These are phyloP conservation scores for Citrus cavaleriei DNA, from an alignment of 345 rosid genomes.

Conservation along the genomic window DNA sequence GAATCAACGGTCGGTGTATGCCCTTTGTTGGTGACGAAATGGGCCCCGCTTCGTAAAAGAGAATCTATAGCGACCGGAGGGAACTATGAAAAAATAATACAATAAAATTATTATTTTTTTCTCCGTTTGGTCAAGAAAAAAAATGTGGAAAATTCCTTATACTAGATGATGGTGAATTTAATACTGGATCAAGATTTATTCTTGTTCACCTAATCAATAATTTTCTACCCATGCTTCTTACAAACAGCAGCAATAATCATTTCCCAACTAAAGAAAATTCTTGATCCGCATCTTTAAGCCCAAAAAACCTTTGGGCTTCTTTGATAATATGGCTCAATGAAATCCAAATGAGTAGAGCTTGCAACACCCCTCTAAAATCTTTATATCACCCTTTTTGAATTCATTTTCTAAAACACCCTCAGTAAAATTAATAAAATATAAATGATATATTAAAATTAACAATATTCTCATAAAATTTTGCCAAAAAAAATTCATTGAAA, in stretches of 20 bases:
- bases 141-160: not conserved
- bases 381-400: no score
- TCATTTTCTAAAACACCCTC: fast-evolving
- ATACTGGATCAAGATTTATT: no score
- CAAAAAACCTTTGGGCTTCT: not conserved
- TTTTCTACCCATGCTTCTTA: not conserved
- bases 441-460: no score
- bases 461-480: no score
- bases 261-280: not conserved
- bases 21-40: not conserved
- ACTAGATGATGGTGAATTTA: not conserved
- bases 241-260: no score
- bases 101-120: not conserved
- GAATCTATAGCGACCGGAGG: not conserved
- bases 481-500: no score
- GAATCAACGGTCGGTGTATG: not conserved
- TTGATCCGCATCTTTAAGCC: not conserved
- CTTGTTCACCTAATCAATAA: not conserved
- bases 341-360: no score
- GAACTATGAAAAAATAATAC: not conserved
- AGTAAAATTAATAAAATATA: no score
- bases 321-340: not conserved
- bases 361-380: no score
- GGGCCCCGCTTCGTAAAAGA: not conserved
- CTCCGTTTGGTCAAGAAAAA: not conserved